Conservation (phyloP, 2,329 filamentous ascomycete genomes). For the Thielaviopsis musarum region DNA sequence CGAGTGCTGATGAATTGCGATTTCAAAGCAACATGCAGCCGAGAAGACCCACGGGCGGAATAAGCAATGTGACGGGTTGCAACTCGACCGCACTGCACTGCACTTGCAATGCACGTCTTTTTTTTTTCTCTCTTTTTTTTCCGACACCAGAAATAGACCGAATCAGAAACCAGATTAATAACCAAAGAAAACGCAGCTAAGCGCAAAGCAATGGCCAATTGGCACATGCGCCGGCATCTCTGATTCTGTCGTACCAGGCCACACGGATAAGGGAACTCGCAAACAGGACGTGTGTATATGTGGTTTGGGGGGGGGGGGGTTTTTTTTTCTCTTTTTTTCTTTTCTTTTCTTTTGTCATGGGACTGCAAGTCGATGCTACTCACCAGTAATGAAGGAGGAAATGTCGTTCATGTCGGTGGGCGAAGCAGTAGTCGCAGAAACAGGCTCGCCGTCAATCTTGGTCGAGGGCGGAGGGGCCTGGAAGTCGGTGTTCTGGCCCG, state of each 20-base stretch:
- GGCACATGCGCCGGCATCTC: not conserved
- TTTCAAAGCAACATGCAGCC: conserved; percentile 4
- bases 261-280: not conserved
- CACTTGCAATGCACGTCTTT: not conserved
- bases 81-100: not conserved
- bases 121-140: not conserved
- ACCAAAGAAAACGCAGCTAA: not conserved
- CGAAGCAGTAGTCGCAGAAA: conserved; percentile 13
- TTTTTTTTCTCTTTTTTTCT: not conserved
- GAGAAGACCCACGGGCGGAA: not conserved
- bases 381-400: conserved; percentile 16
- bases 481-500: conserved; percentile 41
- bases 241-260: not conserved
- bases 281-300: not conserved
- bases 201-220: not conserved
- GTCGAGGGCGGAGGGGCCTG: conserved; percentile 26
- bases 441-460: conserved; percentile 25
- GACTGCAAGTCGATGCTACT: not conserved
- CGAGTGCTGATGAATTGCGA: conserved; percentile 6
- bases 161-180: not conserved
- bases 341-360: too few relatives aligned
- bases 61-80: not conserved
- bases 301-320: too few relatives aligned
- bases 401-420: conserved; percentile 15
- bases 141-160: not conserved